Evolutionary conservation across 306 rosid genomes (phyloP).

Genomic region (Casuarina equisetifolia): DNA sequence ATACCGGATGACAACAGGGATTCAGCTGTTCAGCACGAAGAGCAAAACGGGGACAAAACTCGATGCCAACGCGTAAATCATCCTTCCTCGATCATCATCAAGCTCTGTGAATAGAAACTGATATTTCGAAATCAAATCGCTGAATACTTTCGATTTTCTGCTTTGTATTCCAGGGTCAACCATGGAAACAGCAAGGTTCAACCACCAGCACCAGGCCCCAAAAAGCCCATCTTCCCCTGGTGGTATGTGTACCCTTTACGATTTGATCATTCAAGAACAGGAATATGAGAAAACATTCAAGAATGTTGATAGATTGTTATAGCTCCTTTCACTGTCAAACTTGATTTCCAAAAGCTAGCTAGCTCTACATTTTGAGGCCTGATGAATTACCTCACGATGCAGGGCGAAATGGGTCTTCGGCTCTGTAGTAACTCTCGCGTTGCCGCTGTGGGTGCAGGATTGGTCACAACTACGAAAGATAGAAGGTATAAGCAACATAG

Average conservation of each 20-base stretch:
- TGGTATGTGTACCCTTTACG: constrained; percentile 19
- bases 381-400: background rate
- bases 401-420: constrained; percentile 42
- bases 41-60: constrained; percentile 24
- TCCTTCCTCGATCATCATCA: constrained; percentile 12
- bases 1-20: constrained; percentile 23
- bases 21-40: constrained; percentile 36
- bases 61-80: constrained; percentile 34
- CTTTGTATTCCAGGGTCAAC: constrained; percentile 4
- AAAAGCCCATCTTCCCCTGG: constrained; percentile 2
- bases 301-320: too few relatives aligned
- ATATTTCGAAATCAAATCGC: background rate
- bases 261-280: background rate
- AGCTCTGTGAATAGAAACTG: too few relatives aligned
- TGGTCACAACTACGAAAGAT: constrained; percentile 21
- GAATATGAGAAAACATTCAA: background rate
- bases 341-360: too few relatives aligned
- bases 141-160: background rate
- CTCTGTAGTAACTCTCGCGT: constrained; percentile 17
- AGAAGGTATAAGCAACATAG: constrained; percentile 18
- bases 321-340: background rate
- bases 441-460: constrained; percentile 16
- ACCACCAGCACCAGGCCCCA: constrained; percentile 9
- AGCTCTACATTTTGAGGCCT: too few relatives aligned
- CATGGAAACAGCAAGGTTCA: constrained; percentile 4